A percentile compares a stretch with the other conserved stretches of the same genome.
Evolutionary conservation across 2,329 filamentous ascomycete species (phyloP).

Genomic region (Pseudopyrenochaeta lycopersici): DNA sequence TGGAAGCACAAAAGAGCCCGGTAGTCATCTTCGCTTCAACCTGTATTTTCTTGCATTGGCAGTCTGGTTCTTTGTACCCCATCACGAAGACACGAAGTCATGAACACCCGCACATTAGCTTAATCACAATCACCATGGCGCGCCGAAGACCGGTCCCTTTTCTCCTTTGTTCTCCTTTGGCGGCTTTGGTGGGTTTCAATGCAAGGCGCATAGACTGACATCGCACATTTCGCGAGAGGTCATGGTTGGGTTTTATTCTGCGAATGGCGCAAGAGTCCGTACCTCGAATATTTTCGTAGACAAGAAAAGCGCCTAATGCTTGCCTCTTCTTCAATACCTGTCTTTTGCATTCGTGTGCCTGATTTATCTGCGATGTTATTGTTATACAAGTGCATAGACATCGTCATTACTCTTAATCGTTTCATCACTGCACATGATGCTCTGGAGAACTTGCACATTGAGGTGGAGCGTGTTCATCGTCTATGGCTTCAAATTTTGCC

Average conservation of each 20-base stretch:
- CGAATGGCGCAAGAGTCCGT: conserved; percentile 9
- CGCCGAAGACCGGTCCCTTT: conserved; percentile 13
- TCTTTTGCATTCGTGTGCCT: neutral
- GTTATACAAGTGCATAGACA: too few relatives aligned
- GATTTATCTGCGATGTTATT: neutral
- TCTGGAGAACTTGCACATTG: too few relatives aligned
- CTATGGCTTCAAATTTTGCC: too few relatives aligned
- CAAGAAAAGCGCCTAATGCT: conserved; percentile 36
- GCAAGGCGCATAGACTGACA: conserved; percentile 30
- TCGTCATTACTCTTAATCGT: too few relatives aligned
- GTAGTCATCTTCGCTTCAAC: conserved; percentile 23
- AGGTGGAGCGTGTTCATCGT: too few relatives aligned
- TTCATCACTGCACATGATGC: too few relatives aligned
- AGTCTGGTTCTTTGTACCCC: conserved; percentile 34
- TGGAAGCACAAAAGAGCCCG: conserved; percentile 7
- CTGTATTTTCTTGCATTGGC: conserved; percentile 46
- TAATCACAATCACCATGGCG: conserved; percentile 29
- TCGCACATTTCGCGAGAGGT: conserved; percentile 24
- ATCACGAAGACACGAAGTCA: conserved; percentile 50
- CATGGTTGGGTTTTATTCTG: conserved; percentile 4
- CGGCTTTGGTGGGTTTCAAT: conserved; percentile 17
- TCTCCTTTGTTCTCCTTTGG: conserved; percentile 19
- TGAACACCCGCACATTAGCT: conserved; percentile 37
- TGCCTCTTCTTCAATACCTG: conserved; percentile 19
- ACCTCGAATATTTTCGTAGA: conserved; percentile 17